Base-by-base conservation (phyloP, 129 eudicot species). In the Rutidosis leptorrhynchoides region DNA sequence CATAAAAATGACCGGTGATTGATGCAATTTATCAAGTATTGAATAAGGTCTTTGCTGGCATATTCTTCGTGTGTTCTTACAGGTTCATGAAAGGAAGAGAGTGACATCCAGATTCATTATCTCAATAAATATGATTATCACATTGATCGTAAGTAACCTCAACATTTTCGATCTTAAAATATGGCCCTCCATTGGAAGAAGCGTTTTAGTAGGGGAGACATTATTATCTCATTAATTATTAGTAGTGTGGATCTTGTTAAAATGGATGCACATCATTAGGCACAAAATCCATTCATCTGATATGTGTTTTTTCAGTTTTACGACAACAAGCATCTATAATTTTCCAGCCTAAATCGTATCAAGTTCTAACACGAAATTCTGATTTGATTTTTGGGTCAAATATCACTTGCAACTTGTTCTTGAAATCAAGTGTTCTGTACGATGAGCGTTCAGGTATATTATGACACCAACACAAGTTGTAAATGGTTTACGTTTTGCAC, bases 241-340 rank as follows among this genome's bases (percentile, higher is more conserved):
- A 42, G 86, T 93, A 21, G 32, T 93, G 56, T 86, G 96, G 99
- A 93, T 93, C 96, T 52, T 85, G 61, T 64, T 86, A 81, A 83
- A 86, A 76, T 94, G 97, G 99, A 84, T 69, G 52, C 86, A 23
- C 96, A 89, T 67, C 96, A 89, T 67, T 79, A 81, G 66, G 75
- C 71, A 54, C 30, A 55, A 64, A 60, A 64, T 61, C n/a, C 64
- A 15, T 11, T 28, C 30, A 32, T 32, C 17, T 70, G 33, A 60
- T 20, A 27, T 15, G 58, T 43, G n/a, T n/a, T n/a, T n/a, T 17
- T 6, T 58, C 58, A 42, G 46, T 42, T 26, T 9, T 14, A 32
- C 14, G 62, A 19, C 66, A 12, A n/a, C n/a, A 62, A 62, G 51
- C 63, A 62, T 51, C 22, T 54, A 29, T 26, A 40, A 40, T 33